Conservation (phyloP, 2,329 filamentous ascomycete species). For the Zasmidium angulare region DNA sequence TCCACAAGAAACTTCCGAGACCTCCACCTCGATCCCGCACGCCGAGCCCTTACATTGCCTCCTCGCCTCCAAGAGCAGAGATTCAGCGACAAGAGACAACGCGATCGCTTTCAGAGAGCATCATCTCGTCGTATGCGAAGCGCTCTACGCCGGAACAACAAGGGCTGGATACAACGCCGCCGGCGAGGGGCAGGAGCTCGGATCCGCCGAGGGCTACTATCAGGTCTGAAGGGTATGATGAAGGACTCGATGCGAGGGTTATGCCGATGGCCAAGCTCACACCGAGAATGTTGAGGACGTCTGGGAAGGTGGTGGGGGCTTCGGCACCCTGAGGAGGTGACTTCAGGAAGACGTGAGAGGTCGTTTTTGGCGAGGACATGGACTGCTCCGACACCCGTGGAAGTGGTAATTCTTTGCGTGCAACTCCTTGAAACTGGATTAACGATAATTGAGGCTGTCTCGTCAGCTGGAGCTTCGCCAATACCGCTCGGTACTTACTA, state of each 20-base stretch:
- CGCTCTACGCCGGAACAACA: slow-evolving; percentile 13
- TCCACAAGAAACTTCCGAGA: slow-evolving; percentile 28
- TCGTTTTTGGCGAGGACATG: too few relatives aligned
- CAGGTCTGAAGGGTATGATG: background rate
- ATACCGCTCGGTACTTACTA: too few relatives aligned
- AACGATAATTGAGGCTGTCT: too few relatives aligned
- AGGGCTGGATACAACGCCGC: background rate
- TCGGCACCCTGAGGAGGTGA: too few relatives aligned
- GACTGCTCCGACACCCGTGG: too few relatives aligned
- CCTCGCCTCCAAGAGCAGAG: slow-evolving; percentile 3
- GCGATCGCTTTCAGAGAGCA: slow-evolving; percentile 33
- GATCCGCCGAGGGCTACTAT: background rate
- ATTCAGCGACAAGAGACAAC: slow-evolving; percentile 27
- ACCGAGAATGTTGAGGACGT: slow-evolving; percentile 1
- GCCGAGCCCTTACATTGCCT: slow-evolving; percentile 8
- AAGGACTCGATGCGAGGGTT: background rate
- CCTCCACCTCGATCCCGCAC: slow-evolving; percentile 16
- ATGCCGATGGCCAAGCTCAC: background rate
- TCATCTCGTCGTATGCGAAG: slow-evolving; percentile 34
- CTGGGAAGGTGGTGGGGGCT: background rate
- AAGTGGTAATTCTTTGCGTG: too few relatives aligned
- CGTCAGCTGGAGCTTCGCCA: too few relatives aligned
- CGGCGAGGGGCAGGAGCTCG: slow-evolving; percentile 4
- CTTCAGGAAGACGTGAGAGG: too few relatives aligned
- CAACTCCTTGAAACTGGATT: too few relatives aligned